Evolutionary conservation across 371 early-diverging fungal genomes (phyloP), one percentile per base, ranked within the genome.

Genomic region (Actinomortierella wolfii): DNA sequence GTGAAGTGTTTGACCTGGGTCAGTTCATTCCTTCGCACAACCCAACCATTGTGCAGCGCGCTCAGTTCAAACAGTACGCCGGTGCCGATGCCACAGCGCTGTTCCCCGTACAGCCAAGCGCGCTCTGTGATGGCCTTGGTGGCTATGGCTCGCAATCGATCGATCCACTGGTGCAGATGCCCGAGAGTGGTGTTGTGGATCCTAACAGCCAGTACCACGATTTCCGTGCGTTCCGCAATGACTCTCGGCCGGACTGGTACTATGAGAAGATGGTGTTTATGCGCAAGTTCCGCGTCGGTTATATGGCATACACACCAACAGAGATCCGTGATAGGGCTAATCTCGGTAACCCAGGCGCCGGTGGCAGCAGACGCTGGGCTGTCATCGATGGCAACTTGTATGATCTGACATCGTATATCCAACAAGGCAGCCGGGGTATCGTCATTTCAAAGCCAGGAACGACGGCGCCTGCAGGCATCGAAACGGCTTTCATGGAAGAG

Each of bases 341-440:
- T 51, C 79, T 14, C 80, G 78, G 75, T 75, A 78, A 29, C n/a
- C n/a, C n/a, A n/a, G n/a, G n/a, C n/a, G n/a, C n/a, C 11, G 34
- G 34, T 11, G 34, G 34, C 11, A 34, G 34, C 11, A 79, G 80
- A n/a, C 76, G 83, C 48, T 86, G 89, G 73, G 77, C 85, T 1
- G 84, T 90, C 14, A 81, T 93, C 61, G 83, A 92, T 65, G 81
- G 88, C 57, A 81, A 83, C 49, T 82, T 94, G 0, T 94, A 91
- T 53, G 94, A 94, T 52, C 71, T 94, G 61, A 87, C 89, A 29
- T 77, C 81, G 43, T 94, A 94, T 59, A 82, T 91, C 53, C 55
- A 56, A 2, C 42, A 40, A 8, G 67, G 49, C 48, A 28, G 65
- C 66, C 79, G 61, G 61, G 79, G 80, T 51, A 52, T 24, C 51